Conservation (phyloP, 306 rosid genomes). For the Notholithocarpus densiflorus region DNA sequence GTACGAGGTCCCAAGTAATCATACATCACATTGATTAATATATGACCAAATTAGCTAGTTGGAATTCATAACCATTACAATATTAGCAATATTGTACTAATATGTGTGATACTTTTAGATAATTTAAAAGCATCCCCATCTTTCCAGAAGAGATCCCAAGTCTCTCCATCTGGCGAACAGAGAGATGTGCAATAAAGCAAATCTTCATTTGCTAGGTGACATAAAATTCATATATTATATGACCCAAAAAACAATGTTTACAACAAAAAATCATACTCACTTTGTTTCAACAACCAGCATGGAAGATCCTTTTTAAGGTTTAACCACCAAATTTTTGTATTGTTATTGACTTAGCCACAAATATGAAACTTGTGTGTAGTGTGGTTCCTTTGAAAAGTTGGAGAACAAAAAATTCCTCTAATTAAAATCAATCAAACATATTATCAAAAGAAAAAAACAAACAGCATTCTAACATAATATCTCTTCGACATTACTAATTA, state of each 20-base stretch:
- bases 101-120: too few relatives aligned
- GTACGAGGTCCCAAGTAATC: slow-evolving; percentile 45
- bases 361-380: not conserved
- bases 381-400: not conserved
- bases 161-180: not conserved
- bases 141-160: not conserved
- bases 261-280: too few relatives aligned
- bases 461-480: slow-evolving; percentile 23
- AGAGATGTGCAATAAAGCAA: not conserved
- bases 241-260: too few relatives aligned
- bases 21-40: slow-evolving; percentile 34
- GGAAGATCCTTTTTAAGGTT: not conserved
- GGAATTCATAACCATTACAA: too few relatives aligned
- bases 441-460: too few relatives aligned
- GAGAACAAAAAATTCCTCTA: slow-evolving; percentile 15
- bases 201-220: not conserved
- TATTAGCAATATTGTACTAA: not conserved
- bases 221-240: too few relatives aligned
- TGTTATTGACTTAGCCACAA: not conserved
- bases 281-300: not conserved
- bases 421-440: not conserved
- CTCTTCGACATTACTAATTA: slow-evolving; percentile 25
- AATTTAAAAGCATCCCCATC: too few relatives aligned
- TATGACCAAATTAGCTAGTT: too few relatives aligned
- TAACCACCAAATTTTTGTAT: too few relatives aligned